A percentile compares a stretch with the other conserved stretches of the same genome.
Conservation (phyloP, 768 basidiomycete genomes). For the Favolaschia claudopus region DNA sequence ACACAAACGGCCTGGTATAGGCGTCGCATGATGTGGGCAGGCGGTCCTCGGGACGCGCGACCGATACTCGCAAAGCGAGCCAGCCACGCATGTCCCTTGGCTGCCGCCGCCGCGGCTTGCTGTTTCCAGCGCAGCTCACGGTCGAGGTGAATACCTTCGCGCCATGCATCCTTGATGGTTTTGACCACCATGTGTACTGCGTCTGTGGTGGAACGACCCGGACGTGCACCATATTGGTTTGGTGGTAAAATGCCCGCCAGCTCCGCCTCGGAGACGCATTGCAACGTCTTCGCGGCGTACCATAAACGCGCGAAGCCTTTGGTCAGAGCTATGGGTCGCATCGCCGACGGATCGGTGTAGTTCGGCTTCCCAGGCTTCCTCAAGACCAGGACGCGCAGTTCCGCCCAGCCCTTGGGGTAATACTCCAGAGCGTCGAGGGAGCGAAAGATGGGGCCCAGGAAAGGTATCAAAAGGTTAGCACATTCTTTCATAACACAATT, state of each 20-base stretch:
- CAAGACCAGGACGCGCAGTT: conserved; percentile 38
- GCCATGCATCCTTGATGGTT: conserved; percentile 47
- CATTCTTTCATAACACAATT: conserved; percentile 42
- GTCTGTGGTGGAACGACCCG: conserved; percentile 47
- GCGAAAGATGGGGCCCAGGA: conserved; percentile 36
- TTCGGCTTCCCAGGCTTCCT: conserved; percentile 43
- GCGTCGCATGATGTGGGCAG: not conserved
- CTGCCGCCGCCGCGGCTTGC: conserved; percentile 27
- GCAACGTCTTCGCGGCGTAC: conserved; percentile 12
- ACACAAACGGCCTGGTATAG: conserved; percentile 26
- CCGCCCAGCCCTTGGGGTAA: conserved; percentile 31
- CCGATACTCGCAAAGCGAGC: conserved; percentile 17
- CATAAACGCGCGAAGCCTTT: conserved; percentile 27
- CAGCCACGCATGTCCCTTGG: conserved; percentile 28
- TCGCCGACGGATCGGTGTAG: conserved; percentile 43
- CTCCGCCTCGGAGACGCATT: conserved; percentile 35
- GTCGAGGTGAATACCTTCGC: conserved; percentile 37
- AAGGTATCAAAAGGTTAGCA: conserved; percentile 30
- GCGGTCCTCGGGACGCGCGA: conserved; percentile 7
- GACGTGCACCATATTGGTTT: conserved; percentile 46
- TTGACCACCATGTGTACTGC: conserved; percentile 40
- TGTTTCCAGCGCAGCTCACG: conserved; percentile 34
- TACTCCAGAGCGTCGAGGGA: conserved; percentile 32
- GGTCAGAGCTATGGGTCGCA: conserved; percentile 46
- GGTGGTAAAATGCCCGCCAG: conserved; percentile 40